These are phyloP conservation scores for Arthrobotrys entomopaga DNA, from an alignment of 2,329 filamentous ascomycete species.

Conservation along the genomic window DNA sequence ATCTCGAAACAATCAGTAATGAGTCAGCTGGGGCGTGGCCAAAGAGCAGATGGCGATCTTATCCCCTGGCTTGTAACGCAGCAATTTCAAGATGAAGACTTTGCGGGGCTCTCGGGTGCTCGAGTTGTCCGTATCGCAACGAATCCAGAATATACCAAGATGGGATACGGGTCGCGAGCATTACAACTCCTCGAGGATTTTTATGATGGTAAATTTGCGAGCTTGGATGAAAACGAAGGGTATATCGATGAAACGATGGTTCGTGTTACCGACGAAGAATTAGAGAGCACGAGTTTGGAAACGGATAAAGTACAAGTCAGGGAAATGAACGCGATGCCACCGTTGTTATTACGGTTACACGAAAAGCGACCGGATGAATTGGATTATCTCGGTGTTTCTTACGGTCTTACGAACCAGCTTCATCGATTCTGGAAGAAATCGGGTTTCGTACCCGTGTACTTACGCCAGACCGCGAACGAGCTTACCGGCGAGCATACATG, in stretches of 20 bases:
- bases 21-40: slow-evolving; percentile 86
- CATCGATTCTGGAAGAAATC: slow-evolving; percentile 98
- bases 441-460: slow-evolving; percentile 86
- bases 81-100: slow-evolving; percentile 94
- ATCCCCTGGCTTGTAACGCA: slow-evolving; percentile 98
- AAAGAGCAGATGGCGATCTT: slow-evolving; percentile 87
- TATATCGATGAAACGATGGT: slow-evolving; percentile 73
- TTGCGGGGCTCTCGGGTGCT: slow-evolving; percentile 90
- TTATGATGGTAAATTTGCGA: slow-evolving; percentile 92
- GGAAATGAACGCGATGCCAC: slow-evolving; percentile 90
- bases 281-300: slow-evolving; percentile 78
- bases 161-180: slow-evolving; percentile 93
- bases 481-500: slow-evolving; percentile 97
- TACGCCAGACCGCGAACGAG: slow-evolving; percentile 94
- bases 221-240: slow-evolving; percentile 76
- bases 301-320: slow-evolving; percentile 89
- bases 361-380: slow-evolving; percentile 82
- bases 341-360: slow-evolving; percentile 86
- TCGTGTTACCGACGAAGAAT: slow-evolving; percentile 82
- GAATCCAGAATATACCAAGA: slow-evolving; percentile 77
- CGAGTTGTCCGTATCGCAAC: slow-evolving; percentile 94
- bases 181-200: slow-evolving; percentile 88
- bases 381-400: slow-evolving; percentile 95
- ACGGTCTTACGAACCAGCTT: slow-evolving; percentile 84
- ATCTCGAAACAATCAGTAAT: slow-evolving; percentile 94